Evolutionary conservation across 1,284 basidiomycete genomes (phyloP).

Genomic region (Leucoagaricus sp.): DNA sequence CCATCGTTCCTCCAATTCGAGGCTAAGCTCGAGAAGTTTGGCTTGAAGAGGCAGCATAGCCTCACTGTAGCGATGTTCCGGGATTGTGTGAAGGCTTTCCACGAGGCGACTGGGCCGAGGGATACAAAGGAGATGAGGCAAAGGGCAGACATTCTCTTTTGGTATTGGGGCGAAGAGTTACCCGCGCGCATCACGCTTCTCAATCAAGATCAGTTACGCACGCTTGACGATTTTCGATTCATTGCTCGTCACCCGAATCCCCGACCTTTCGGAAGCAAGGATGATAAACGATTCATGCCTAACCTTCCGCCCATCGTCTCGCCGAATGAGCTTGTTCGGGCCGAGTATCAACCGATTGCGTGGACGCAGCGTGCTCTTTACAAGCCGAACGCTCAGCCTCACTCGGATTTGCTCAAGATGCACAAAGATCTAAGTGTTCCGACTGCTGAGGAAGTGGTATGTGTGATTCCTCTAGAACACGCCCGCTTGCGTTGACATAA

Average conservation of each 20-base stretch:
- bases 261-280: slow-evolving; percentile 15
- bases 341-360: slow-evolving; percentile 38
- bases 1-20: slow-evolving; percentile 29
- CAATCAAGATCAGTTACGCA: slow-evolving; percentile 26
- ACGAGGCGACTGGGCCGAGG: neutral
- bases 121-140: slow-evolving; percentile 9
- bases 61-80: slow-evolving; percentile 34
- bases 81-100: slow-evolving; percentile 32
- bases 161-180: slow-evolving; percentile 33
- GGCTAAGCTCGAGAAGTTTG: slow-evolving; percentile 23
- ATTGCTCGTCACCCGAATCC: slow-evolving; percentile 33
- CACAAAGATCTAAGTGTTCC: slow-evolving; percentile 40
- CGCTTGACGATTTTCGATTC: slow-evolving; percentile 36
- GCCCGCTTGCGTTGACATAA: too few species aligned
- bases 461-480: slow-evolving; percentile 20
- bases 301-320: slow-evolving; percentile 34
- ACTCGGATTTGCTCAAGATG: slow-evolving; percentile 29
- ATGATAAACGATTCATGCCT: slow-evolving; percentile 21
- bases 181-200: slow-evolving; percentile 25
- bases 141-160: slow-evolving; percentile 34
- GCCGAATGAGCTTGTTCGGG: slow-evolving; percentile 37
- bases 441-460: slow-evolving; percentile 40
- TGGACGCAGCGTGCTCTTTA: slow-evolving; percentile 47
- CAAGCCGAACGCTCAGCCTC: slow-evolving; percentile 24
- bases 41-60: slow-evolving; percentile 28